Base-by-base conservation (phyloP, 1,284 basidiomycete species). In the Tilletia setariae region DNA sequence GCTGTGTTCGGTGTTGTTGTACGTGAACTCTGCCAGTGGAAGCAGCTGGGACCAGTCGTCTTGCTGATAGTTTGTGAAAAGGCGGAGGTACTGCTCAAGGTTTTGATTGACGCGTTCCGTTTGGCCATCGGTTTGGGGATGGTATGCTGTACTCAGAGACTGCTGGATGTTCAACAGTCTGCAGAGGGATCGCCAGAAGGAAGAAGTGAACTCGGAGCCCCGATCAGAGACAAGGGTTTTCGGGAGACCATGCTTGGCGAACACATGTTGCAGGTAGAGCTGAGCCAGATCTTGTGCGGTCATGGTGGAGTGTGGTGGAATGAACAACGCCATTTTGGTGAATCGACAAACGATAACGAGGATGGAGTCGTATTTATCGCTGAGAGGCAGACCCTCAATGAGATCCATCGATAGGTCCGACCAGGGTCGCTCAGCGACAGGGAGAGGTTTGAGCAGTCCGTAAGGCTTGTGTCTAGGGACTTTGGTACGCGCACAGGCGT, bases 91-190 rank as follows among this genome's bases (percentile, higher is more conserved):
- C 25, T 72, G 67, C n/a, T 77, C 76, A 1, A 87, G 70, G 0
- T 72, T 77, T 68, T 86, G 85, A 70, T 87, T 86, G 13, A 83
- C 70, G 0, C 77, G 64, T 74, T 87, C 84, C 0, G 85, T 85
- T 63, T 86, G 84, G 0, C 86, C 85, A 66, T 87, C 84, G n/a
- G n/a, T n/a, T n/a, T n/a, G n/a, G n/a, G n/a, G n/a, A n/a, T n/a
- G n/a, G n/a, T n/a, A n/a, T n/a, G 70, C 69, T 80, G 84, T 6
- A 83, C 84, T 0, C 25, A 76, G 65, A 7, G 47, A 44, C 16
- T 64, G 67, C 16, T 63, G 74, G 13, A 85, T 67, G 44, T 28
- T 21, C 23, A 68, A 68, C 9, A 70, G 62, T 32, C 70, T 64
- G 19, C 59, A 69, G n/a, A 84, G 70, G 30, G 79, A 79, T 16